A percentile compares a stretch with the other conserved stretches of the same genome.
Evolutionary conservation across 2,329 filamentous ascomycete genomes (phyloP).

Genomic region (Colletotrichum sp.): DNA sequence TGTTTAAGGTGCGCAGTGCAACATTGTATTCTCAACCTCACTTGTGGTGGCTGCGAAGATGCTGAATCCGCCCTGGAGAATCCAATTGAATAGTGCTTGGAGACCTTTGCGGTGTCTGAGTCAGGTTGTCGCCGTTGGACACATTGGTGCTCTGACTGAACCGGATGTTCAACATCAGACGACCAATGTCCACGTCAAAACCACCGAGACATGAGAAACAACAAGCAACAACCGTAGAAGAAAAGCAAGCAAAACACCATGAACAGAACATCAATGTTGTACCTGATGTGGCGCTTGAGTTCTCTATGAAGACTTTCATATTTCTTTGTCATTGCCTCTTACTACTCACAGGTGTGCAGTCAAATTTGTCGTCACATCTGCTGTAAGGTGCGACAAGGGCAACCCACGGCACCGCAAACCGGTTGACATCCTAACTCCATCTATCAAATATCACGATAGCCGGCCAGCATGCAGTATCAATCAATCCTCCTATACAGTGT

Average conservation of each 20-base stretch:
- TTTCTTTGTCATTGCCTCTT: too few relatives aligned
- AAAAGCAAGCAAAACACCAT: neutral
- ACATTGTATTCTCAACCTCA: neutral
- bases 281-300: too few relatives aligned
- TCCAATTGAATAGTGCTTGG: neutral
- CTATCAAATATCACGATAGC: too few relatives aligned
- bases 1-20: neutral
- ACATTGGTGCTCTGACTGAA: neutral
- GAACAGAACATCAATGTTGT: rapidly evolving
- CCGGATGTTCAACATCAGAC: neutral
- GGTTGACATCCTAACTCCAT: too few relatives aligned
- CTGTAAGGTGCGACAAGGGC: too few relatives aligned
- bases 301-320: too few relatives aligned
- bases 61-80: neutral
- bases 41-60: neutral
- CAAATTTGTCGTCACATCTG: too few relatives aligned
- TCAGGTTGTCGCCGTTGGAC: neutral
- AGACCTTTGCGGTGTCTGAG: neutral
- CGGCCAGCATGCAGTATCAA: too few relatives aligned
- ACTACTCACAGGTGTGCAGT: too few relatives aligned
- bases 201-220: neutral
- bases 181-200: neutral
- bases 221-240: neutral
- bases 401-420: too few relatives aligned
- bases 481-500: too few relatives aligned